These are phyloP conservation scores for Lasiosphaeria miniovina DNA, from an alignment of 495 filamentous ascomycete species.

Conservation along the genomic window DNA sequence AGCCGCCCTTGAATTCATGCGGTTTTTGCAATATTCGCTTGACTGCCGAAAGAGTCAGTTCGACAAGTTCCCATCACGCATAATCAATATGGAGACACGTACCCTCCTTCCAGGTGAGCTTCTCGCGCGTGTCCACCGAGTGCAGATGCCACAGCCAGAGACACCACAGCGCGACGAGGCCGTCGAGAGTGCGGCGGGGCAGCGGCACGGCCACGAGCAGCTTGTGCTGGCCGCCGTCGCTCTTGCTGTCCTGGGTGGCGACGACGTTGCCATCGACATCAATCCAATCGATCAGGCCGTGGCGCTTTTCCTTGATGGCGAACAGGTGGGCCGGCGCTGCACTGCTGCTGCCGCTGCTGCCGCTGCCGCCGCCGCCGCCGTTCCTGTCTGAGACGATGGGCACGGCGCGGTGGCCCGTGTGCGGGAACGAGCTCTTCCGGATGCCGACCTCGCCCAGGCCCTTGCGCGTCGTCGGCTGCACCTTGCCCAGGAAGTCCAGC, in stretches of 20 bases:
- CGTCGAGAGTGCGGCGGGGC: slow-evolving; percentile 26
- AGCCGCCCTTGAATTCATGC: too few species aligned
- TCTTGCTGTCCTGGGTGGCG: slow-evolving; percentile 23
- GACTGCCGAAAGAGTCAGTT: too few species aligned
- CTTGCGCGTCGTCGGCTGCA: slow-evolving; percentile 20
- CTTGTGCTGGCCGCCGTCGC: slow-evolving; percentile 7
- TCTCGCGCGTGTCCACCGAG: background rate
- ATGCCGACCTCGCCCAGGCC: slow-evolving; percentile 24
- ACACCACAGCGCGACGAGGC: slow-evolving; percentile 35
- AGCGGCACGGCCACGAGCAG: slow-evolving; percentile 28
- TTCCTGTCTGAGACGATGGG: slow-evolving; percentile 20
- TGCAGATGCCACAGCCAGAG: slow-evolving; percentile 32
- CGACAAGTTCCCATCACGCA: too few species aligned
- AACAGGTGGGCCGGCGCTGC: slow-evolving; percentile 20
- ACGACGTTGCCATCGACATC: slow-evolving; percentile 22
- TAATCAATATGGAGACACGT: background rate
- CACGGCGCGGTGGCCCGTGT: slow-evolving; percentile 23
- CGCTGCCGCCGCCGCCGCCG: slow-evolving; percentile 15
- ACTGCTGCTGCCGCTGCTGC: slow-evolving; percentile 13
- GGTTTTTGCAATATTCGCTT: too few species aligned
- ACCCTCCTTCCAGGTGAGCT: slow-evolving; percentile 15
- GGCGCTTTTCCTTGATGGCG: slow-evolving; percentile 21
- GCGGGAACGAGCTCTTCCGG: slow-evolving; percentile 22
- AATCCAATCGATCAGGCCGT: slow-evolving; percentile 27
- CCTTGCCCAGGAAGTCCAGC: slow-evolving; percentile 16